A percentile compares a stretch with the other conserved stretches of the same genome.
Conservation (phyloP, 2,329 filamentous ascomycete genomes). For the Pseudopithomyces chartarum region DNA sequence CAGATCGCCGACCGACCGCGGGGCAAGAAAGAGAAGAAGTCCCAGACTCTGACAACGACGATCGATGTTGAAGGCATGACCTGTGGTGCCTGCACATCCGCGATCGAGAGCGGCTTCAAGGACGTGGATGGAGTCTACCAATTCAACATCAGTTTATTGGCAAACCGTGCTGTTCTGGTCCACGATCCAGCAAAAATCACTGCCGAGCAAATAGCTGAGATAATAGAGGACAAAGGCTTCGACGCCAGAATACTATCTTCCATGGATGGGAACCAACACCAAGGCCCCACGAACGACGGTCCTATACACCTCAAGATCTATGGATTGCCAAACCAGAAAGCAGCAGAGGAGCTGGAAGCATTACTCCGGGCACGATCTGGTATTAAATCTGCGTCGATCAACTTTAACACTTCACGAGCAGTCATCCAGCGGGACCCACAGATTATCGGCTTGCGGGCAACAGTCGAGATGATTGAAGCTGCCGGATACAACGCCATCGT, state of each 20-base stretch:
- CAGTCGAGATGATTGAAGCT: slow-evolving; percentile 83
- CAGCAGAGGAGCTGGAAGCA: slow-evolving; percentile 74
- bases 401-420: slow-evolving; percentile 73
- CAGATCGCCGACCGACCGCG: slow-evolving; percentile 39
- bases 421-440: slow-evolving; percentile 74
- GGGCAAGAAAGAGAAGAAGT: slow-evolving; percentile 48
- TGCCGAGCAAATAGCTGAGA: slow-evolving; percentile 75
- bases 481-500: slow-evolving; percentile 86
- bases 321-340: slow-evolving; percentile 72
- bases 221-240: slow-evolving; percentile 89
- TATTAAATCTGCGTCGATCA: slow-evolving; percentile 74
- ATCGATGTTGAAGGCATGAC: slow-evolving; percentile 96
- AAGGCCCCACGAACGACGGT: slow-evolving; percentile 61
- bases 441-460: slow-evolving; percentile 75
- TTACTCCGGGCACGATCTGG: slow-evolving; percentile 69
- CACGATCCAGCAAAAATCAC: slow-evolving; percentile 77
- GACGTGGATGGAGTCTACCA: slow-evolving; percentile 77
- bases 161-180: slow-evolving; percentile 86
- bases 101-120: slow-evolving; percentile 82
- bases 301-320: slow-evolving; percentile 83
- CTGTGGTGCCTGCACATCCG: slow-evolving; percentile 93
- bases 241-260: slow-evolving; percentile 84
- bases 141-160: slow-evolving; percentile 94
- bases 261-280: slow-evolving; percentile 60
- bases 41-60: slow-evolving; percentile 71